phyloP scores from a whole-genome alignment of 2,329 filamentous ascomycete genomes.

The Fonsecaea monophora region DNA sequence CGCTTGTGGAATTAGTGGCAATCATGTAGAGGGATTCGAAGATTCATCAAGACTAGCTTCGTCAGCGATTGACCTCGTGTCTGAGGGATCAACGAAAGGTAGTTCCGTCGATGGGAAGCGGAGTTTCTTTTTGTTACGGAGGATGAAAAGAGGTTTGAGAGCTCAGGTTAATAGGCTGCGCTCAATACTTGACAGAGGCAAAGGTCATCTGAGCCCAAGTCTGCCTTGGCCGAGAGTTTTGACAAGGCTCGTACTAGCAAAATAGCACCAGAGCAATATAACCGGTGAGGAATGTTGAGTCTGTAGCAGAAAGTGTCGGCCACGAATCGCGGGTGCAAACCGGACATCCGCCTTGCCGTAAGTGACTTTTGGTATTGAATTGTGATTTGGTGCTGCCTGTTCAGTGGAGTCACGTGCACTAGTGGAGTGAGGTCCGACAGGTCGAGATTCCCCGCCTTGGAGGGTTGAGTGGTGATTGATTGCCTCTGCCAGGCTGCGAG shows the following conservation, averaged over 20 bases:
- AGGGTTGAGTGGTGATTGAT: conserved; percentile 12
- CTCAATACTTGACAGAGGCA: not conserved
- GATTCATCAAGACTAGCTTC: not conserved
- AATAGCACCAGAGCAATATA: not conserved
- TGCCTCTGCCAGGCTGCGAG: conserved; percentile 28
- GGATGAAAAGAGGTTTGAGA: not conserved
- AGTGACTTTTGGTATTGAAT: not conserved
- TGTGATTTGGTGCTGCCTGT: conserved; percentile 5
- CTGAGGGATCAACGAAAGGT: not conserved
- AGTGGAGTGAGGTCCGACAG: conserved; percentile 1
- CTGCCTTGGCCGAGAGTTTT: not conserved
- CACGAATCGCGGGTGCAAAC: not conserved
- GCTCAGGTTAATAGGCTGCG: not conserved
- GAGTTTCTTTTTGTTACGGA: conserved; percentile 5
- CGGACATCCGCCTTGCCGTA: not conserved
- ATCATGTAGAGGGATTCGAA: not conserved
- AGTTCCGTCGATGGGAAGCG: not conserved
- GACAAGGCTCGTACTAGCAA: not conserved
- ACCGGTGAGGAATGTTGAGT: not conserved
- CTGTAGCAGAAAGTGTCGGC: not conserved
- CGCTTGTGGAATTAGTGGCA: not conserved
- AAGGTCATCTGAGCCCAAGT: not conserved
- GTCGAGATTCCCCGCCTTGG: conserved; percentile 2
- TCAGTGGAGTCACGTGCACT: not conserved
- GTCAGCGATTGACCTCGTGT: not conserved